A percentile compares a stretch with the other conserved stretches of the same genome.
Evolutionary conservation across 2,329 filamentous ascomycete species (phyloP).

Genomic region (Aaosphaeria pasadenensis): DNA sequence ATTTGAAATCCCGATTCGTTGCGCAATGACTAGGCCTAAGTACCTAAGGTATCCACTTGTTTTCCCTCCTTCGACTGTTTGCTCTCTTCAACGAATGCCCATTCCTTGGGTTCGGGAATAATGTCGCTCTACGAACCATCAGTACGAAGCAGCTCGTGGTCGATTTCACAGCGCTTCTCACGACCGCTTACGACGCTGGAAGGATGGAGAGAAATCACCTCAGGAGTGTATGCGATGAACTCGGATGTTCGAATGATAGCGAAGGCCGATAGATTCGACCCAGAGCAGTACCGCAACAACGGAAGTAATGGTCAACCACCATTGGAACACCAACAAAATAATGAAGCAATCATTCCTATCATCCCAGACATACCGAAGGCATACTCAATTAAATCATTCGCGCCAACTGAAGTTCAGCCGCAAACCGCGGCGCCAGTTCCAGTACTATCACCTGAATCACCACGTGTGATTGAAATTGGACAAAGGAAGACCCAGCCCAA

Average conservation of each 20-base stretch:
- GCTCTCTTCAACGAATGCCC: neutral
- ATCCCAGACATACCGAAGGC: neutral
- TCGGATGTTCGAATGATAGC: conserved; percentile 5
- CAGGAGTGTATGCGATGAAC: conserved; percentile 9
- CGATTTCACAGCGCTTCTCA: conserved; percentile 4
- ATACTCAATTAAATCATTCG: neutral
- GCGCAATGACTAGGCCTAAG: conserved; percentile 1
- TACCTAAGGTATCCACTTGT: conserved; percentile 2
- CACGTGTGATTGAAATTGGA: too few relatives aligned
- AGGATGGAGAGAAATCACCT: conserved; percentile 12
- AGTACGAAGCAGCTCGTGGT: conserved; percentile 3
- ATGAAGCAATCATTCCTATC: neutral
- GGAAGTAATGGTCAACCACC: neutral
- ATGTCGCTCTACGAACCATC: conserved; percentile 8
- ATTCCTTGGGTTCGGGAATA: neutral
- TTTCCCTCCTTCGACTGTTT: neutral
- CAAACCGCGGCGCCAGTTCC: neutral
- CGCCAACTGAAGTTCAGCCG: neutral
- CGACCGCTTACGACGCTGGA: conserved; percentile 15
- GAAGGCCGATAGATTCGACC: conserved; percentile 11
- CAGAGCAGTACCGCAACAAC: conserved; percentile 8
- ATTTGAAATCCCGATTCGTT: conserved; percentile 1
- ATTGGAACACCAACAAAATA: neutral
- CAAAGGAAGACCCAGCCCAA: neutral
- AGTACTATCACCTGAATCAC: neutral